A percentile compares a stretch with the other conserved stretches of the same genome.
These are phyloP conservation scores for Skeletonema marinoi DNA, from an alignment of 108 stramenopile genomes.

Conservation along the genomic window DNA sequence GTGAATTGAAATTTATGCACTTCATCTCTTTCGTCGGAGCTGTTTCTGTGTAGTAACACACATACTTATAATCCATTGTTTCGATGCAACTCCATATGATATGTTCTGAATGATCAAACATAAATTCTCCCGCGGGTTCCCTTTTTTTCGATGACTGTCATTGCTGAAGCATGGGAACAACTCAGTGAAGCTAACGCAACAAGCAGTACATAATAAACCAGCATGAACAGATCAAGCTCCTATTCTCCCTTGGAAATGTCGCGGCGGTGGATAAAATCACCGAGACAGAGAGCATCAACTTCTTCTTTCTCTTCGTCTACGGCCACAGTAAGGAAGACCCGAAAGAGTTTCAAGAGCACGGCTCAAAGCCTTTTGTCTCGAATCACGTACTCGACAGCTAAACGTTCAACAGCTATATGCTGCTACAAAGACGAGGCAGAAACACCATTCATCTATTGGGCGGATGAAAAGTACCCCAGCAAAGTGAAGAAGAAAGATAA, in stretches of 20 bases:
- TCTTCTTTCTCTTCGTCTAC: background rate
- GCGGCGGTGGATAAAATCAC: background rate
- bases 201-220: too few species aligned
- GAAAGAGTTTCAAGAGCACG: background rate
- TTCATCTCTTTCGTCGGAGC: background rate
- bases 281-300: background rate
- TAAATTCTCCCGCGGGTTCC: background rate
- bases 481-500: background rate
- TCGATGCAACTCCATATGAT: too few species aligned
- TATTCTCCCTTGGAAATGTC: background rate
- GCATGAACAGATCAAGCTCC: background rate
- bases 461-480: background rate
- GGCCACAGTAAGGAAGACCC: background rate
- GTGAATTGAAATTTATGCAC: too few species aligned
- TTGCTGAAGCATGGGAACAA: background rate
- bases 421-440: background rate
- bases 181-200: background rate
- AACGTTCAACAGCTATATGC: background rate
- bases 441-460: background rate
- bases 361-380: background rate
- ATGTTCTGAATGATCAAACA: too few species aligned
- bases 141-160: background rate
- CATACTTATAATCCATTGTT: background rate
- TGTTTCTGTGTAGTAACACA: background rate
- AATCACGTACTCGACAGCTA: background rate